A percentile compares a stretch with the other conserved stretches of the same genome.
Evolutionary conservation across 441 rosid genomes (phyloP).

Genomic region (Adansonia gregorii): DNA sequence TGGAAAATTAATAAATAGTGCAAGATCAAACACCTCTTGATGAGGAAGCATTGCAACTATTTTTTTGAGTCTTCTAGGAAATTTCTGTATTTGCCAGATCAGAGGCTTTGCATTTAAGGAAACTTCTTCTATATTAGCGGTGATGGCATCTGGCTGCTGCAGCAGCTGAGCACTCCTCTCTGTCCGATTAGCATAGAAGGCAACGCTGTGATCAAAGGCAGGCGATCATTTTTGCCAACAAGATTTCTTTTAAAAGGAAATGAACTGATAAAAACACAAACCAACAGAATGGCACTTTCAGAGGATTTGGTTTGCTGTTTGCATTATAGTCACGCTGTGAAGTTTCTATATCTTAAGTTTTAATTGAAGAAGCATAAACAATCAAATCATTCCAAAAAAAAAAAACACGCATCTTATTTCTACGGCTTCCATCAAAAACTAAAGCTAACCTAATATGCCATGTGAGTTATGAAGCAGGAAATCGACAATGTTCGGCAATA

Average conservation of each 20-base stretch:
- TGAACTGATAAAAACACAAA: conserved; percentile 12
- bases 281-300: conserved; percentile 6
- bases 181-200: conserved; percentile 70
- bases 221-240: conserved; percentile 17
- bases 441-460: not conserved
- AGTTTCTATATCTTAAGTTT: conserved; percentile 9
- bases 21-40: conserved; percentile 65
- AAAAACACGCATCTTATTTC: conserved; percentile 14
- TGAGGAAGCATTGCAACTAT: conserved; percentile 77
- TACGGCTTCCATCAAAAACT: conserved; percentile 7
- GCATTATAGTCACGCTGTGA: not conserved
- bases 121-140: conserved; percentile 73
- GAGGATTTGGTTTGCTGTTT: not conserved
- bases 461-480: conserved; percentile 11
- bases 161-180: conserved; percentile 67
- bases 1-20: conserved; percentile 30
- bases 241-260: conserved; percentile 28
- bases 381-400: conserved; percentile 21
- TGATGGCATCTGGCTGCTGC: conserved; percentile 67
- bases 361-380: not conserved
- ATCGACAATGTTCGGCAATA: conserved; percentile 6
- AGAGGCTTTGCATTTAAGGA: conserved; percentile 73
- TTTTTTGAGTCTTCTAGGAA: conserved; percentile 73
- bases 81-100: conserved; percentile 59
- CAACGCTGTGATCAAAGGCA: conserved; percentile 55